Conservation (phyloP, 1,284 basidiomycete species). For the Ustilago trichophora region DNA sequence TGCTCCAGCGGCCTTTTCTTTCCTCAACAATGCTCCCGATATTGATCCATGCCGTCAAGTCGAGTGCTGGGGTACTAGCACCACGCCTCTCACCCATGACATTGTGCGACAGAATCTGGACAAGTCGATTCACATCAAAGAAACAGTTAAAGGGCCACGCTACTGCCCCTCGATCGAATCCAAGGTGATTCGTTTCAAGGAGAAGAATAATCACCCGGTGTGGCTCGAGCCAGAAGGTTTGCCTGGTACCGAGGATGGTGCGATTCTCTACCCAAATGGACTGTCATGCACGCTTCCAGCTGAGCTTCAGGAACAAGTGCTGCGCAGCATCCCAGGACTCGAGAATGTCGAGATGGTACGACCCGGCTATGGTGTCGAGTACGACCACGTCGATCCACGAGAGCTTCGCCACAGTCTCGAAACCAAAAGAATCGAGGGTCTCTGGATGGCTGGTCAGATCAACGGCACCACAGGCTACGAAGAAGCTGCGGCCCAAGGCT, state of each 20-base stretch:
- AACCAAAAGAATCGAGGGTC: conserved; percentile 77
- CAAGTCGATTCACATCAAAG: conserved; percentile 81
- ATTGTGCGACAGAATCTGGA: conserved; percentile 75
- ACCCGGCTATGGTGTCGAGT: conserved; percentile 91
- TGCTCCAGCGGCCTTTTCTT: conserved; percentile 46
- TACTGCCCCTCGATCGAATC: conserved; percentile 91
- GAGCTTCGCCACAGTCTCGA: conserved; percentile 81
- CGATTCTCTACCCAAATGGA: conserved; percentile 87
- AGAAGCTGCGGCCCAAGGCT: conserved; percentile 87
- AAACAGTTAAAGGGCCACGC: conserved; percentile 86
- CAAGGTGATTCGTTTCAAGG: conserved; percentile 80
- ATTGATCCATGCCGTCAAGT: conserved; percentile 74
- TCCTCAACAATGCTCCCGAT: conserved; percentile 40
- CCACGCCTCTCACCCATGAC: conserved; percentile 77
- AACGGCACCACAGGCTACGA: conserved; percentile 85
- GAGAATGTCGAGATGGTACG: conserved; percentile 82
- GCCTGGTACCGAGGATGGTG: conserved; percentile 75
- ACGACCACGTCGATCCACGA: conserved; percentile 87
- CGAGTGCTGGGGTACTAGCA: conserved; percentile 77
- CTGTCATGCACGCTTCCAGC: conserved; percentile 85
- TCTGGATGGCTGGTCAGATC: conserved; percentile 56
- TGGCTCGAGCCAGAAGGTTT: conserved; percentile 93
- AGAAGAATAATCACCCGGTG: conserved; percentile 77
- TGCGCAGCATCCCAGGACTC: conserved; percentile 82
- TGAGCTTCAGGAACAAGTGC: conserved; percentile 80